Conservation (phyloP, 352 stramenopile species). For the Aphanomyces stellatus region DNA sequence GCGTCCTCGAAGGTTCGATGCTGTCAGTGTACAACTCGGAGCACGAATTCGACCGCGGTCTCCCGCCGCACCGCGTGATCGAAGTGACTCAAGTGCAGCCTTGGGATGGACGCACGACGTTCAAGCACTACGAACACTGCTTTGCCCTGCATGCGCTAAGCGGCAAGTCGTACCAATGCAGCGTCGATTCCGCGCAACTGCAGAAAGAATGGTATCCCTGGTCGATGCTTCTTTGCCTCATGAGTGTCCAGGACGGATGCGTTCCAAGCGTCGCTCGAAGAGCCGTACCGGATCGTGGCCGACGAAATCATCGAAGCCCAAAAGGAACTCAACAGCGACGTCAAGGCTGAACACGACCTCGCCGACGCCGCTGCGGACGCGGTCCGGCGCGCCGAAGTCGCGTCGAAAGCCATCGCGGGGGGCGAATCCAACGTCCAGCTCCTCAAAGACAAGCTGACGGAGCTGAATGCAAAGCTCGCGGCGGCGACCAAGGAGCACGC, state of each 20-base stretch:
- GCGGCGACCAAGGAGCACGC: not conserved
- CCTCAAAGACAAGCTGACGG: not conserved
- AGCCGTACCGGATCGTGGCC: conserved; percentile 57
- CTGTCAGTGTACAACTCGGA: conserved; percentile 46
- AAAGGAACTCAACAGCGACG: conserved; percentile 33
- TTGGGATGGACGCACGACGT: conserved; percentile 25
- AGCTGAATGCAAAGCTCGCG: not conserved
- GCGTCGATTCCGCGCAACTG: conserved; percentile 42
- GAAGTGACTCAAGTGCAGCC: conserved; percentile 44
- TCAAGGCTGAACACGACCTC: conserved; percentile 25
- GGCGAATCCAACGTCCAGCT: conserved; percentile 9
- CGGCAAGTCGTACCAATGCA: conserved; percentile 43
- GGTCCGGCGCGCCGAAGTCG: conserved; percentile 4
- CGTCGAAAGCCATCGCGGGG: conserved; percentile 3
- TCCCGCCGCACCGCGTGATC: conserved; percentile 44
- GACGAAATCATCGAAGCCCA: conserved; percentile 72
- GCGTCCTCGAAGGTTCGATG: conserved; percentile 72
- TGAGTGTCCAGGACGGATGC: conserved; percentile 36
- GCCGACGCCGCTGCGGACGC: conserved; percentile 20
- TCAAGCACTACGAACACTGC: conserved; percentile 30
- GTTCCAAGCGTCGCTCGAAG: conserved; percentile 53
- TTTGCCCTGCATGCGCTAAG: conserved; percentile 35
- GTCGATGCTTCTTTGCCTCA: too few species aligned
- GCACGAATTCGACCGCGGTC: conserved; percentile 36
- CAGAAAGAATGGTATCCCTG: conserved; percentile 34